phyloP scores from a whole-genome alignment of 306 rosid species.

The Vicia villosa region DNA sequence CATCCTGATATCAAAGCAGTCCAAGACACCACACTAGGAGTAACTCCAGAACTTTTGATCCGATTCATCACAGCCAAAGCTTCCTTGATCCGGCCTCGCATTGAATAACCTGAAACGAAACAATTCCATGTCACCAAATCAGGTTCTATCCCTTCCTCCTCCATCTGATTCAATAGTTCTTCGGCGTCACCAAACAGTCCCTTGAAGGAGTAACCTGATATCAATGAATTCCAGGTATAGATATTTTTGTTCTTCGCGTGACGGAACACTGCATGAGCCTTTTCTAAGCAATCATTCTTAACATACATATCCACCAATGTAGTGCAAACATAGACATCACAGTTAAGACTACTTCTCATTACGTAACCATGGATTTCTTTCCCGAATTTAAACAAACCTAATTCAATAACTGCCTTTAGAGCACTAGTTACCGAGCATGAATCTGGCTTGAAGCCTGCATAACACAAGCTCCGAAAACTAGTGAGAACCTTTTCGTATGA shows the following conservation, averaged over 20 bases:
- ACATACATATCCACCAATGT: constrained; percentile 71
- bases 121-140: constrained; percentile 78
- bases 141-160: constrained; percentile 53
- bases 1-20: constrained; percentile 75
- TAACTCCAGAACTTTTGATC: constrained; percentile 55
- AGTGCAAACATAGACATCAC: constrained; percentile 61
- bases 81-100: constrained; percentile 53
- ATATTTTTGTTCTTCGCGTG: constrained; percentile 56
- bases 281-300: constrained; percentile 55
- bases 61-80: constrained; percentile 49
- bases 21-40: constrained; percentile 76
- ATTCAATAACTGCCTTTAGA: constrained; percentile 56
- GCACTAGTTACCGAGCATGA: constrained; percentile 65
- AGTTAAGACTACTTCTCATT: constrained; percentile 54
- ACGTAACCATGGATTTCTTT: constrained; percentile 66
- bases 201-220: constrained; percentile 66
- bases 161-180: constrained; percentile 49
- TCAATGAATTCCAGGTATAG: constrained; percentile 71
- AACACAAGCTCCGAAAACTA: constrained; percentile 50
- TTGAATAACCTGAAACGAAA: constrained; percentile 64
- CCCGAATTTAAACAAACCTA: constrained; percentile 53
- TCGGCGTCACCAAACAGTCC: constrained; percentile 57
- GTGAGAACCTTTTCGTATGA: constrained; percentile 44
- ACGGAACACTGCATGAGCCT: constrained; percentile 50
- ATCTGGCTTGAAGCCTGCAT: constrained; percentile 54